Conservation (phyloP, 805 yeast species). For the Starmerella sirachaensis region DNA sequence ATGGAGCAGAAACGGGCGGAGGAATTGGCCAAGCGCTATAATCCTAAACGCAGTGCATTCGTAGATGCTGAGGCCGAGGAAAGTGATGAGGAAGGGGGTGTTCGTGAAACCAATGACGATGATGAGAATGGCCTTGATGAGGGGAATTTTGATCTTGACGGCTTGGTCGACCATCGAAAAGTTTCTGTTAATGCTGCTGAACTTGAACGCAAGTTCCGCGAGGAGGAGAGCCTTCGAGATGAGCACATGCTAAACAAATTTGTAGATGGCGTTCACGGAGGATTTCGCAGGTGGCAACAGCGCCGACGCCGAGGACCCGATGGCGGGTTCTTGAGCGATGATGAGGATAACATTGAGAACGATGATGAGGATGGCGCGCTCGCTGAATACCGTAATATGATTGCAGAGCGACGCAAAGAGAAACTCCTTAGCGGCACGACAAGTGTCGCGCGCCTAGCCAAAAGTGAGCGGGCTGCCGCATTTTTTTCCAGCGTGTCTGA, state of each 20-base stretch:
- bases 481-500: conserved; percentile 21
- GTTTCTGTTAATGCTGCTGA: conserved; percentile 7
- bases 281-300: conserved; percentile 19
- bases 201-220: conserved; percentile 9
- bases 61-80: conserved; percentile 23
- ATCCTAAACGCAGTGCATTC: conserved; percentile 2
- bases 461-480: conserved; percentile 15
- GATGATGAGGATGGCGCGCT: conserved; percentile 4
- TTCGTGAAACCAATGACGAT: conserved; percentile 2
- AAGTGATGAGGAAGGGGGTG: conserved; percentile 21
- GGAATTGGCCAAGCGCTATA: background rate
- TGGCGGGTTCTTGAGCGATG: conserved; percentile 13
- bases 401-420: conserved; percentile 9
- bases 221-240: conserved; percentile 20
- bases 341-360: conserved; percentile 7
- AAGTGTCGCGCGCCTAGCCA: conserved; percentile 17
- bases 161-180: conserved; percentile 14
- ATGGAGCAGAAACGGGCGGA: conserved; percentile 2
- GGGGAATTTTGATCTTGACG: conserved; percentile 15
- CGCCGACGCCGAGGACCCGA: conserved; percentile 6
- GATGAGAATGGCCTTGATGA: conserved; percentile 15
- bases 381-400: conserved; percentile 1
- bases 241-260: conserved; percentile 15
- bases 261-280: conserved; percentile 21
- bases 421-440: conserved; percentile 12